Evolutionary conservation across 2,329 filamentous ascomycete genomes (phyloP).

Genomic region (Rutstroemia sydowiana): DNA sequence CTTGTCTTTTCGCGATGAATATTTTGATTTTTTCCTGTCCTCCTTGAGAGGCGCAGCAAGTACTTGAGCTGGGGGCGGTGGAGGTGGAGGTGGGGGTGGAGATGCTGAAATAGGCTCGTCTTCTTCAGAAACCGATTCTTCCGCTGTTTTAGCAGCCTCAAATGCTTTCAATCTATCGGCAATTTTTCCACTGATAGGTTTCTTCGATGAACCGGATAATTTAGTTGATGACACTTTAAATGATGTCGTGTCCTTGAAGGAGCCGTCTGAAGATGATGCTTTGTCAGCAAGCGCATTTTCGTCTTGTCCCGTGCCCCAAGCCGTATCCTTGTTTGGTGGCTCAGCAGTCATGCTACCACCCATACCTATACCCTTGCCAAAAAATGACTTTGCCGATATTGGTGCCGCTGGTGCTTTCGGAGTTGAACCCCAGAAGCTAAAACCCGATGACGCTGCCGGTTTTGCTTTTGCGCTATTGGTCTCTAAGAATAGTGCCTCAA

Average conservation of each 20-base stretch:
- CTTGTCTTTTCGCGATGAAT: not conserved
- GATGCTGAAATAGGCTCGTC: conserved; percentile 14
- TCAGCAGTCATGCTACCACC: conserved; percentile 8
- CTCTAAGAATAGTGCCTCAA: conserved; percentile 16
- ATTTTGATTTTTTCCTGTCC: conserved; percentile 3
- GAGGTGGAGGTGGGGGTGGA: conserved; percentile 32
- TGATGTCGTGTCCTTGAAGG: conserved; percentile 38
- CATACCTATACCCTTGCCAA: conserved; percentile 23
- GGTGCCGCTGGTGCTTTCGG: conserved; percentile 32
- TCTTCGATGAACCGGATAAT: conserved; percentile 38
- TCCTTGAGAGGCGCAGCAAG: conserved; percentile 12
- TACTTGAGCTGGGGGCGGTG: conserved; percentile 33
- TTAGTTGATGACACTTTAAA: conserved; percentile 31
- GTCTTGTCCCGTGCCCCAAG: conserved; percentile 29
- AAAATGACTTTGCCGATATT: not conserved
- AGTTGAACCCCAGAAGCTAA: conserved; percentile 50
- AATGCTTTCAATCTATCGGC: conserved; percentile 51
- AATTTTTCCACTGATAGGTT: conserved; percentile 44
- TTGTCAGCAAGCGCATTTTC: conserved; percentile 46
- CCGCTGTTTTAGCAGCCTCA: conserved; percentile 36
- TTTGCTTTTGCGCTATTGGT: not conserved
- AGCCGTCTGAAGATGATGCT: conserved; percentile 39
- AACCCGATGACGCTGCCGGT: conserved; percentile 28
- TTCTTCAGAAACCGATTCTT: conserved; percentile 13
- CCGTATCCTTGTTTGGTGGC: conserved; percentile 33